Evolutionary conservation across 2,329 filamentous ascomycete species (phyloP).

Genomic region (Colletotrichum simmondsii): DNA sequence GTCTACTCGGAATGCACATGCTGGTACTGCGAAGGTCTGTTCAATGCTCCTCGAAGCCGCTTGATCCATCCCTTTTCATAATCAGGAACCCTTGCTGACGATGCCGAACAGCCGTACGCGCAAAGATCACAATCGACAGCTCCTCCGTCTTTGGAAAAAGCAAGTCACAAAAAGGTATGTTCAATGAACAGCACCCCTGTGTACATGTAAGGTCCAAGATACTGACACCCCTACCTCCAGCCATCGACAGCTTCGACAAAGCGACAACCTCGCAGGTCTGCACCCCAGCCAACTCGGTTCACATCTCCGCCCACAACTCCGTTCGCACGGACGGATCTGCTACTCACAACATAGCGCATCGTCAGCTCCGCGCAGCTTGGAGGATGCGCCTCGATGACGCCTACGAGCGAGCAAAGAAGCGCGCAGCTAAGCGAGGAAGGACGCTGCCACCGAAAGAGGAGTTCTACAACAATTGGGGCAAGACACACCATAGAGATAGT

Average conservation of each 20-base stretch:
- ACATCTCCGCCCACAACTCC: slow-evolving; percentile 80
- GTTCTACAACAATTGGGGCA: slow-evolving; percentile 66
- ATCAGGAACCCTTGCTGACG: background rate
- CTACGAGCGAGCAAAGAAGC: slow-evolving; percentile 64
- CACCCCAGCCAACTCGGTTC: slow-evolving; percentile 68
- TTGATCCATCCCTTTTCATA: no score
- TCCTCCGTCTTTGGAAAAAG: slow-evolving; percentile 57
- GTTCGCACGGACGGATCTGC: slow-evolving; percentile 51
- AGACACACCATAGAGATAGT: slow-evolving; percentile 59
- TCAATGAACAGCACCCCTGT: background rate
- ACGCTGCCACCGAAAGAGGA: slow-evolving; percentile 57
- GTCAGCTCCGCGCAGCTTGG: slow-evolving; percentile 50
- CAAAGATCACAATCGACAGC: slow-evolving; percentile 61
- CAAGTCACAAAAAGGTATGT: slow-evolving; percentile 51
- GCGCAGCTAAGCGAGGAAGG: slow-evolving; percentile 62
- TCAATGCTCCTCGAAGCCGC: accelerated
- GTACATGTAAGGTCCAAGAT: background rate
- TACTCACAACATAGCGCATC: slow-evolving; percentile 34
- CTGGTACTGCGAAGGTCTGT: slow-evolving; percentile 80
- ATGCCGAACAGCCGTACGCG: slow-evolving; percentile 58
- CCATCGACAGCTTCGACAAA: slow-evolving; percentile 54
- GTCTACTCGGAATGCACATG: slow-evolving; percentile 83
- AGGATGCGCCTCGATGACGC: slow-evolving; percentile 58
- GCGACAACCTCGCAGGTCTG: slow-evolving; percentile 62
- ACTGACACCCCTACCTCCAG: background rate